Evolutionary conservation across 192 early-diverging fungal genomes (phyloP), one percentile per base, ranked within the genome.

Genomic region (Coemansia guatemalensis): DNA sequence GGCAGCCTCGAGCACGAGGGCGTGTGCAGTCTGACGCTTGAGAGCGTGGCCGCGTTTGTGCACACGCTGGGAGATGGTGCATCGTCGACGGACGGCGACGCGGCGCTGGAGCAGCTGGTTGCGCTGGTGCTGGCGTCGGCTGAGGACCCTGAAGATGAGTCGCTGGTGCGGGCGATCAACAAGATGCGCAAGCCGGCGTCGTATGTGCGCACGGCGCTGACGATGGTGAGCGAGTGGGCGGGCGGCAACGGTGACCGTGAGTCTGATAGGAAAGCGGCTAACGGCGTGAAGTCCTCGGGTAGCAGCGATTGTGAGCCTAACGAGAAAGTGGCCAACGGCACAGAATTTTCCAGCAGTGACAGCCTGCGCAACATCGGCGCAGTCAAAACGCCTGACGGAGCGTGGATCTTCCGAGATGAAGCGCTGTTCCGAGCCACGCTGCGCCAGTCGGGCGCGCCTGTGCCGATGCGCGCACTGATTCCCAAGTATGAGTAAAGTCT

Each of bases 1-100:
- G 78, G 78, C 8, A 71, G 73, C 41, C 53, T 81, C 21, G 30
- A 50, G 48, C 78, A 73, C 57, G 71, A 79, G 24, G 77, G 77
- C 2, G 58, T 56, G 0, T 32, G 49, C 27, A 48, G 54, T 8
- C 52, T 73, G 30, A 22, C 61, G 32, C 57, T 74, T 5, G 64
- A 59, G 21, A 53, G 27, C n/a, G 58, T 70, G 8, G 44, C 25
- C 6, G 35, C 21, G 2, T 44, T 74, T 57, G 61, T 74, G 14
- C 25, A 29, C 41, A 27, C 50, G 26, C 49, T 51, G 20, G 17
- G 29, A 17, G 39, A 44, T 3, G 48, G 39, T 23, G 35, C 50
- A 23, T 21, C 54, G 22, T 32, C 50, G 22, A 8, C 41, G 20
- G 48, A 53, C 12, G 53, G 55, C 17, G 68, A 73, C 1, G 20